phyloP scores from a whole-genome alignment of 108 stramenopile genomes.

The Mayamaea pseudoterrestris region DNA sequence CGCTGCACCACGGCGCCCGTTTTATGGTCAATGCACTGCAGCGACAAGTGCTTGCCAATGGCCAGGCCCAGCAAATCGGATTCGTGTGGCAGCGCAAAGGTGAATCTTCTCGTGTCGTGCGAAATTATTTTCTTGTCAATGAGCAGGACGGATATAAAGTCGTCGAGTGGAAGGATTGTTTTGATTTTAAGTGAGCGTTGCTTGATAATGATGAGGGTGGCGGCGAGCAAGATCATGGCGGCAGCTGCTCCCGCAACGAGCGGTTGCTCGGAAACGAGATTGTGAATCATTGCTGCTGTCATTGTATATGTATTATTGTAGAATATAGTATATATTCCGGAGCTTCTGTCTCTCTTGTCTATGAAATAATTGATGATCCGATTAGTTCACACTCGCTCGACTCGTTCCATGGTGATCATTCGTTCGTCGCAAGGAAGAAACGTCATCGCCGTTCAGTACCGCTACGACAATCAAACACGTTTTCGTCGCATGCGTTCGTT shows the following conservation, averaged over 20 bases:
- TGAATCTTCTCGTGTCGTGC: conserved; percentile 88
- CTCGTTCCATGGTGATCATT: too few species aligned
- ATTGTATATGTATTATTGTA: background rate
- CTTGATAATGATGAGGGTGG: background rate
- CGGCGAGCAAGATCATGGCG: background rate
- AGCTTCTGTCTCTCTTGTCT: too few species aligned
- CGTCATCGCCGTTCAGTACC: too few species aligned
- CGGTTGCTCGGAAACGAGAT: too few species aligned
- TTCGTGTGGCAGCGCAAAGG: conserved; percentile 74
- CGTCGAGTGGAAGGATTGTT: conserved; percentile 22
- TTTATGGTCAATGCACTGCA: conserved; percentile 69
- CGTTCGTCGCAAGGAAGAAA: too few species aligned
- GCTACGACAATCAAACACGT: too few species aligned
- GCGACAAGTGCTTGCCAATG: conserved; percentile 92
- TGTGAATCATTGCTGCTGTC: background rate
- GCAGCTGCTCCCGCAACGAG: too few species aligned
- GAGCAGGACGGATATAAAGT: conserved; percentile 58
- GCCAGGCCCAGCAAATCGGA: conserved; percentile 79
- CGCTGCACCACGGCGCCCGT: conserved; percentile 52
- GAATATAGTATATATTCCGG: too few species aligned
- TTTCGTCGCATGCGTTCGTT: too few species aligned
- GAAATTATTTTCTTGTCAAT: conserved; percentile 70
- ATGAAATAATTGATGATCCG: too few species aligned
- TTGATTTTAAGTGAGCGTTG: conserved; percentile 1
- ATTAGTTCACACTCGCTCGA: too few species aligned